Percentiles rank a stretch among this genome's conserved stretches.
Evolutionary conservation across 2,329 filamentous ascomycete species (phyloP).

Genomic region (Grosmannia clavigera): DNA sequence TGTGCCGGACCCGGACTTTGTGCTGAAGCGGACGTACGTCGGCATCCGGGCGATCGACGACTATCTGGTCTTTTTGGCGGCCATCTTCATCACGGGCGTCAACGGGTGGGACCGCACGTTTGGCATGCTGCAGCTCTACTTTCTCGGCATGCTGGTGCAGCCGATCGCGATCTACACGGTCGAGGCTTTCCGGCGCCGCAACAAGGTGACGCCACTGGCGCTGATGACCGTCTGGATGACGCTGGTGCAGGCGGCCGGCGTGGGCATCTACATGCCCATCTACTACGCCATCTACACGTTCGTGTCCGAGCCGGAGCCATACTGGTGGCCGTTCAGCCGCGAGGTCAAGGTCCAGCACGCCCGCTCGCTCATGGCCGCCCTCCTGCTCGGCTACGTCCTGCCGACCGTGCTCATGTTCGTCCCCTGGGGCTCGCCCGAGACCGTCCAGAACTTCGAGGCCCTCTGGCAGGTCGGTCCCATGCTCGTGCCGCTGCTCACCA

Average conservation of each 20-base stretch:
- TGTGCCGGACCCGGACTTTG: not conserved
- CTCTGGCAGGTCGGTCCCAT: constrained; percentile 11
- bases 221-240: constrained; percentile 3
- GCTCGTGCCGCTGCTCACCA: constrained; percentile 3
- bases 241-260: constrained; percentile 4
- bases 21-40: constrained; percentile 2
- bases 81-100: constrained; percentile 5
- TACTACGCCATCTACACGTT: constrained; percentile 5
- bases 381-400: constrained; percentile 7
- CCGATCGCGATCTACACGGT: constrained; percentile 8
- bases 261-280: constrained; percentile 8
- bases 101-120: constrained; percentile 1
- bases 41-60: constrained; percentile 4
- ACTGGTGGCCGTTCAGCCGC: constrained; percentile 7
- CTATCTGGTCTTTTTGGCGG: constrained; percentile 4
- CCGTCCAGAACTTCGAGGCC: constrained; percentile 6
- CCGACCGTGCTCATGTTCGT: constrained; percentile 10
- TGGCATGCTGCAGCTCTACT: constrained; percentile 5
- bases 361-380: constrained; percentile 4
- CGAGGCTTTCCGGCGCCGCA: constrained; percentile 9
- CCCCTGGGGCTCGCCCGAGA: not conserved
- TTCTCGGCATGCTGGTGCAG: constrained; percentile 5
- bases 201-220: constrained; percentile 5
- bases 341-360: constrained; percentile 1
- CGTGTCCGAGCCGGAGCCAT: constrained; percentile 4